A percentile compares a stretch with the other conserved stretches of the same genome.
phyloP scores from a whole-genome alignment of 768 basidiomycete genomes.

The Boletus rubescentipes region DNA sequence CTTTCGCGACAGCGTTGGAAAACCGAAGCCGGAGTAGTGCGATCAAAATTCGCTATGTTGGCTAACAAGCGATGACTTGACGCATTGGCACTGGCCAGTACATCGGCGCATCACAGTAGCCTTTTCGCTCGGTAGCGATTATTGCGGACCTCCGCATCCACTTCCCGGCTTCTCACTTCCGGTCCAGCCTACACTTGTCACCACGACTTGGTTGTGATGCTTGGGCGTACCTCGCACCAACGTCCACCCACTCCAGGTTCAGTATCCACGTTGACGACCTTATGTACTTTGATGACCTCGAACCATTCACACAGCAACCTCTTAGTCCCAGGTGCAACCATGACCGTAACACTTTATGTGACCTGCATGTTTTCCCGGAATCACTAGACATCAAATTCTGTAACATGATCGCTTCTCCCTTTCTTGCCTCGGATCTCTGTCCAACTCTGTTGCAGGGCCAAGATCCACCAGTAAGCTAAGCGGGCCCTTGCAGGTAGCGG shows the following conservation, averaged over 20 bases:
- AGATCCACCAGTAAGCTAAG: background rate
- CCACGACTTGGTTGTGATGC: slow-evolving; percentile 12
- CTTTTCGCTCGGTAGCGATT: slow-evolving; percentile 23
- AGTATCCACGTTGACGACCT: slow-evolving; percentile 22
- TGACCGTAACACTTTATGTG: slow-evolving; percentile 9
- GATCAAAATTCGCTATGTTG: slow-evolving; percentile 77
- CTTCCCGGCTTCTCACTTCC: slow-evolving; percentile 19
- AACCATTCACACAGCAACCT: slow-evolving; percentile 7
- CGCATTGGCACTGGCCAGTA: slow-evolving; percentile 15
- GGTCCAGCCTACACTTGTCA: slow-evolving; percentile 19
- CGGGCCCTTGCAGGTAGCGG: background rate
- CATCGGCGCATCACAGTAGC: slow-evolving; percentile 19
- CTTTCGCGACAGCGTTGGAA: slow-evolving; percentile 53
- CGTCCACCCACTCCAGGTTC: slow-evolving; percentile 14
- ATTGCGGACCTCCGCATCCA: slow-evolving; percentile 20
- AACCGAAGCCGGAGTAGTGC: slow-evolving; percentile 62
- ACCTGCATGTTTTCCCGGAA: slow-evolving; percentile 4
- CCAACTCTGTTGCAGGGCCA: background rate
- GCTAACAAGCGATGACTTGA: slow-evolving; percentile 39
- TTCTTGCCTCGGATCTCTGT: background rate
- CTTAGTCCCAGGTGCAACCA: slow-evolving; percentile 3
- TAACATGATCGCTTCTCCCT: background rate
- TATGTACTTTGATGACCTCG: slow-evolving; percentile 28
- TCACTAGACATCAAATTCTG: slow-evolving; percentile 1
- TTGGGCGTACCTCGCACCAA: slow-evolving; percentile 11